A percentile compares a stretch with the other conserved stretches of the same genome.
phyloP scores from a whole-genome alignment of 2,329 filamentous ascomycete genomes.

The Endocalyx cinctus region DNA sequence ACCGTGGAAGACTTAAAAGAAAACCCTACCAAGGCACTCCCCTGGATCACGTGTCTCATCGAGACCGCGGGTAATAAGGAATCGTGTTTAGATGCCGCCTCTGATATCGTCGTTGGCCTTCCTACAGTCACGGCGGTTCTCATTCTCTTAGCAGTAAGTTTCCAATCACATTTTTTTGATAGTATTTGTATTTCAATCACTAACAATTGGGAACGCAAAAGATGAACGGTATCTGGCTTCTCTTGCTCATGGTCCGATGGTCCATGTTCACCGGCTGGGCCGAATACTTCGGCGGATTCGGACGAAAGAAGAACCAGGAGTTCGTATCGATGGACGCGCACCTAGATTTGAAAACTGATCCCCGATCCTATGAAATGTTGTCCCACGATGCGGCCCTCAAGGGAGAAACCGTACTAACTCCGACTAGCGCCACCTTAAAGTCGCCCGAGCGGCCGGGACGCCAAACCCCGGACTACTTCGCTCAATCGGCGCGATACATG shows the following conservation, averaged over 20 bases:
- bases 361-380: slow-evolving; percentile 78
- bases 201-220: too few relatives aligned
- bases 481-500: slow-evolving; percentile 49
- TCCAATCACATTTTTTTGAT: background rate
- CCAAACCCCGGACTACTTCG: slow-evolving; percentile 46
- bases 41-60: slow-evolving; percentile 72
- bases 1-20: slow-evolving; percentile 57
- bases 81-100: slow-evolving; percentile 59
- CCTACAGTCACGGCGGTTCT: slow-evolving; percentile 76
- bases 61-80: slow-evolving; percentile 54
- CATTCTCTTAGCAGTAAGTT: slow-evolving; percentile 72
- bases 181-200: slow-evolving; percentile 1
- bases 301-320: slow-evolving; percentile 58
- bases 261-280: slow-evolving; percentile 85
- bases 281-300: slow-evolving; percentile 52
- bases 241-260: slow-evolving; percentile 74
- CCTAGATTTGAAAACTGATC: slow-evolving; percentile 54
- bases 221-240: slow-evolving; percentile 80
- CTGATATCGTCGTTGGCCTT: slow-evolving; percentile 64
- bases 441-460: slow-evolving; percentile 33
- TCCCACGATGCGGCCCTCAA: slow-evolving; percentile 48
- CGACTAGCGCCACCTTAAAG: slow-evolving; percentile 27
- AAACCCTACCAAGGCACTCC: slow-evolving; percentile 45
- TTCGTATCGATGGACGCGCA: slow-evolving; percentile 86
- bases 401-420: slow-evolving; percentile 47